Conservation (phyloP, 441 rosid genomes). For the Adansonia gregorii region DNA sequence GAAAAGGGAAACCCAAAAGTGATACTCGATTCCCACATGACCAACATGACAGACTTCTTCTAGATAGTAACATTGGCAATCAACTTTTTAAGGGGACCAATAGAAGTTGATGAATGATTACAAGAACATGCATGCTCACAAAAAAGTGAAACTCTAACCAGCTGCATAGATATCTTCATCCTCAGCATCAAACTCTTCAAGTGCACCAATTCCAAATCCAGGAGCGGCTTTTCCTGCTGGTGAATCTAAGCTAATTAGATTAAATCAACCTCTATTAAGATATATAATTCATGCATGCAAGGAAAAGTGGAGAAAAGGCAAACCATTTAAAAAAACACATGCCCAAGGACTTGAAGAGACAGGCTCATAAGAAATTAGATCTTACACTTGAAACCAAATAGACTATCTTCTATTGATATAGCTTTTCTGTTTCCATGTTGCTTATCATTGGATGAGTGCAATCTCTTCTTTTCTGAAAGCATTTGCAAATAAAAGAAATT, state of each 20-base stretch:
- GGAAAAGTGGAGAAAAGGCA: conserved; percentile 18
- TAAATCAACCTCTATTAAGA: conserved; percentile 31
- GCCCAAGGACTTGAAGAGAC: conserved; percentile 16
- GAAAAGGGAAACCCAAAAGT: neutral
- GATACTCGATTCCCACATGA: neutral
- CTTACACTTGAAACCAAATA: conserved; percentile 84
- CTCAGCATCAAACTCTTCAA: conserved; percentile 93
- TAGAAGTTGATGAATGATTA: neutral
- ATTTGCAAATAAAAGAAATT: conserved; percentile 14
- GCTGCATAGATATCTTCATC: conserved; percentile 89
- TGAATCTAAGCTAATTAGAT: conserved; percentile 46
- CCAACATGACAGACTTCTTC: conserved; percentile 13
- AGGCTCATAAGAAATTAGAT: conserved; percentile 28
- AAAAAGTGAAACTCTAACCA: conserved; percentile 46
- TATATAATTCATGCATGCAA: conserved; percentile 21
- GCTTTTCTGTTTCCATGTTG: conserved; percentile 47
- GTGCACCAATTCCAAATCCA: conserved; percentile 99
- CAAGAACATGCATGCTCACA: conserved; percentile 7
- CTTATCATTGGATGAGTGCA: conserved; percentile 53
- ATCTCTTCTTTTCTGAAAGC: conserved; percentile 72
- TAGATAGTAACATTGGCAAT: neutral
- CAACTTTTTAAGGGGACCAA: neutral
- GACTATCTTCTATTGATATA: conserved; percentile 63
- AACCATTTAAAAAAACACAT: conserved; percentile 4
- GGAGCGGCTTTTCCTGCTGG: conserved; percentile 94